These are phyloP conservation scores for Pleodorina starrii DNA, from an alignment of 139 green algal genomes.

Conservation along the genomic window DNA sequence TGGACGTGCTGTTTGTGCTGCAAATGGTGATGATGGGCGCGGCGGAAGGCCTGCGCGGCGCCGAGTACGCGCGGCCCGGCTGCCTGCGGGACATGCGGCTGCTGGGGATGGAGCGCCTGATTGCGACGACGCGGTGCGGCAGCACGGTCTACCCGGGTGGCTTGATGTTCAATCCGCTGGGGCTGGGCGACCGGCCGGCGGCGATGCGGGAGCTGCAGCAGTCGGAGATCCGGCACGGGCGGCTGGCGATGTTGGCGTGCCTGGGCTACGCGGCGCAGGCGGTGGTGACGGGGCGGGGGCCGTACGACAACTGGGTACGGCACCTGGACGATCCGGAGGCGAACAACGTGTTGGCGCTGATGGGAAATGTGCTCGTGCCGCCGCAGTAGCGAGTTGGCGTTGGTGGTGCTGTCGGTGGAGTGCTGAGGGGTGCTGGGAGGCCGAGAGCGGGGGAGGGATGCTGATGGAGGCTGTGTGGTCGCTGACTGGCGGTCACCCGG, in stretches of 20 bases:
- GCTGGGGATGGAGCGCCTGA: constrained; percentile 64
- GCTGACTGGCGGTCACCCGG: not conserved
- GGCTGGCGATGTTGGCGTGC: constrained; percentile 70
- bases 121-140: constrained; percentile 59
- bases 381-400: not conserved
- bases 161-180: constrained; percentile 77
- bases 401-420: not conserved
- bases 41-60: constrained; percentile 69
- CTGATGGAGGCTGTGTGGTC: not conserved
- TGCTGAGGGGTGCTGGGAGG: not conserved
- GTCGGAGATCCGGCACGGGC: constrained; percentile 69
- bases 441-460: not conserved
- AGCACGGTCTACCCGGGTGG: constrained; percentile 78
- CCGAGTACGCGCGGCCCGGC: constrained; percentile 72
- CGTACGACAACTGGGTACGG: constrained; percentile 41
- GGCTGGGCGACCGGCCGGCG: constrained; percentile 43
- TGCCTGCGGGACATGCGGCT: constrained; percentile 55
- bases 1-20: constrained; percentile 65
- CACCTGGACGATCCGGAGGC: constrained; percentile 41
- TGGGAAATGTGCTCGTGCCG: not conserved
- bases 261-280: constrained; percentile 64
- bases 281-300: constrained; percentile 39
- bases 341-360: constrained; percentile 24
- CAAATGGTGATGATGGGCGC: constrained; percentile 72
- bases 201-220: constrained; percentile 50